A percentile compares a stretch with the other conserved stretches of the same genome.
phyloP scores from a whole-genome alignment of 2,329 filamentous ascomycete species.

The Alternaria panax region DNA sequence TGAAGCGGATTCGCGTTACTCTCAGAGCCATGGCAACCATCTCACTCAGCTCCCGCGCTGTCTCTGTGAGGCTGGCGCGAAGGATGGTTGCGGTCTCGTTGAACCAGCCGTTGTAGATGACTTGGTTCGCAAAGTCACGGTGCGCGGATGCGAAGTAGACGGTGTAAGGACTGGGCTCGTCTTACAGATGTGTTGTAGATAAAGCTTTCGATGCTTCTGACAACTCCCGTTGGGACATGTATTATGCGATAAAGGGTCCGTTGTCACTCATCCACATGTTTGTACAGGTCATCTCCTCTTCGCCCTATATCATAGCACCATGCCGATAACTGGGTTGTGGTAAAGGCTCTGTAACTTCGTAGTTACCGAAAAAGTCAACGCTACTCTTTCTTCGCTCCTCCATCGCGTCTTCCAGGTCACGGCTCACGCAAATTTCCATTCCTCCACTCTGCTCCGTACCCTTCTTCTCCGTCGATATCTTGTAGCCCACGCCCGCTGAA shows the following conservation, averaged over 20 bases:
- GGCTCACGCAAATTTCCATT: constrained; percentile 47
- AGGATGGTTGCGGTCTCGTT: neutral
- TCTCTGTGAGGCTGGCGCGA: neutral
- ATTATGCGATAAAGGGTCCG: neutral
- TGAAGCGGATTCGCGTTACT: neutral
- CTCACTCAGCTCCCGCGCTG: neutral
- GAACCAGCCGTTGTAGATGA: neutral
- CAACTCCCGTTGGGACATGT: neutral
- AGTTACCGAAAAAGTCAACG: constrained; percentile 48
- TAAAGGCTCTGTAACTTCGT: constrained; percentile 43
- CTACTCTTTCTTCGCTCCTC: constrained; percentile 35
- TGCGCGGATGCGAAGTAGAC: neutral
- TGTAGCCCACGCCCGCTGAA: constrained; percentile 45
- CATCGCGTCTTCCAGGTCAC: constrained; percentile 45
- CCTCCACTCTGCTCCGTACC: constrained; percentile 45
- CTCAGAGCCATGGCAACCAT: neutral
- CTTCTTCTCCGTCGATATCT: constrained; percentile 42
- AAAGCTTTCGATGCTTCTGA: neutral
- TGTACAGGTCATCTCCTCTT: neutral
- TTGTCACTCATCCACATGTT: neutral
- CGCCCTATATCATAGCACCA: constrained; percentile 41
- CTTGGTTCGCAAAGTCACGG: neutral
- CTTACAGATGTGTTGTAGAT: neutral
- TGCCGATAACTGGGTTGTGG: constrained; percentile 42
- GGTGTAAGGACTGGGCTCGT: neutral